Conservation (phyloP, 2,329 filamentous ascomycete species). For the Penicillium aurantiogriseum region DNA sequence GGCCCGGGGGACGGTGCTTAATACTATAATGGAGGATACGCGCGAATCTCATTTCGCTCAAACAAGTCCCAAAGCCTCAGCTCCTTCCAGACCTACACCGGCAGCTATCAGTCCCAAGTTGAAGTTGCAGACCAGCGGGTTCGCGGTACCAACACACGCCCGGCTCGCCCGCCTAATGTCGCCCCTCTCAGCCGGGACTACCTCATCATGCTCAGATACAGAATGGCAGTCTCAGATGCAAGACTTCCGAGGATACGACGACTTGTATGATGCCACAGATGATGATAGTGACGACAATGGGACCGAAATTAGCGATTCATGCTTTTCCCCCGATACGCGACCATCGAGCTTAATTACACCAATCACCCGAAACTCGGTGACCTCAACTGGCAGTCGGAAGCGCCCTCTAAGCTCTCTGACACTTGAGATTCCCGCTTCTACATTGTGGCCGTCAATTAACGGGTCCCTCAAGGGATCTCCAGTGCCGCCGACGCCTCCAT, state of each 20-base stretch:
- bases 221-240: constrained; percentile 64
- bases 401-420: constrained; percentile 50
- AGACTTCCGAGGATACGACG: constrained; percentile 80
- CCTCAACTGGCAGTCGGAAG: constrained; percentile 43
- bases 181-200: constrained; percentile 33
- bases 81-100: constrained; percentile 8
- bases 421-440: constrained; percentile 58
- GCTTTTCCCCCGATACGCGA: constrained; percentile 50
- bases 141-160: constrained; percentile 23
- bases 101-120: constrained; percentile 30
- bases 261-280: constrained; percentile 83
- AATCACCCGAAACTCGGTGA: constrained; percentile 39
- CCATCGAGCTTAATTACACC: constrained; percentile 50
- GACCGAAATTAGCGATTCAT: constrained; percentile 50
- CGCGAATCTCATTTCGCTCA: constrained; percentile 32
- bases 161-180: constrained; percentile 31
- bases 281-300: constrained; percentile 55
- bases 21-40: constrained; percentile 63
- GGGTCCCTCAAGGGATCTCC: constrained; percentile 51
- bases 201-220: constrained; percentile 48
- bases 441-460: constrained; percentile 57
- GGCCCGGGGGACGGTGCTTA: constrained; percentile 58
- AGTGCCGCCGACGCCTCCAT: constrained; percentile 50
- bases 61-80: constrained; percentile 11
- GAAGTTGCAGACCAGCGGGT: constrained; percentile 34